These are phyloP conservation scores for Cutaneotrichosporon sp. DNA, from an alignment of 1,284 basidiomycete species.

Conservation along the genomic window DNA sequence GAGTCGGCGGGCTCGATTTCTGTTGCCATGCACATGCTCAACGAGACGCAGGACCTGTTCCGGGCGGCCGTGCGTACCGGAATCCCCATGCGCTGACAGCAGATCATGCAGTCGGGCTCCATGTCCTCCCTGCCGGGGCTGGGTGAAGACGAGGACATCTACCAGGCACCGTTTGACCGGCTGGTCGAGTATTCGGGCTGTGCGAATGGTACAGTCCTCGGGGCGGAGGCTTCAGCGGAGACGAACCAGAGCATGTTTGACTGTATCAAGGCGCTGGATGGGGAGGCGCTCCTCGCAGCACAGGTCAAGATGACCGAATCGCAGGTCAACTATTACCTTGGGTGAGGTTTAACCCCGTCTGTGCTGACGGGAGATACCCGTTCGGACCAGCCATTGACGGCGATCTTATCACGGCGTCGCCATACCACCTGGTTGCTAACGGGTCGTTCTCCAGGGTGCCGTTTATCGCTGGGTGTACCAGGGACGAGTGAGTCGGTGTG, in stretches of 20 bases:
- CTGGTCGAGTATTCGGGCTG: background rate
- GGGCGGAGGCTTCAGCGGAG: too few relatives aligned
- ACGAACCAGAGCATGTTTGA: slow-evolving; percentile 17
- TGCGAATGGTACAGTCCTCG: background rate
- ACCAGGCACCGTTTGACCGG: slow-evolving; percentile 1
- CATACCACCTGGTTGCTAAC: slow-evolving; percentile 32
- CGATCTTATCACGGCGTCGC: slow-evolving; percentile 37
- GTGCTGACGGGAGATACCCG: background rate
- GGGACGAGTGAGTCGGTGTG: slow-evolving; percentile 28
- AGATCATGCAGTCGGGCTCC: slow-evolving; percentile 46
- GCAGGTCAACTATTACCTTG: background rate
- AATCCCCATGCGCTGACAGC: background rate
- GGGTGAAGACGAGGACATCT: background rate
- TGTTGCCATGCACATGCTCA: slow-evolving; percentile 36
- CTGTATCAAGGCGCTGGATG: slow-evolving; percentile 27
- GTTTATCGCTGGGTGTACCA: slow-evolving; percentile 44
- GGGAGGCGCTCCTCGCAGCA: background rate
- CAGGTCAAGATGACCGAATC: background rate
- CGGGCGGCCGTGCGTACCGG: slow-evolving; percentile 22
- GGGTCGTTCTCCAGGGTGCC: slow-evolving; percentile 41
- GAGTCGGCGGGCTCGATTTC: slow-evolving; percentile 46
- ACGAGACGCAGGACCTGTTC: slow-evolving; percentile 38
- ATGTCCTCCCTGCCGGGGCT: background rate
- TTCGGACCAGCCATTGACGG: slow-evolving; percentile 39
- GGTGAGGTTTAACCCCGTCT: too few relatives aligned